phyloP scores from a whole-genome alignment of 2,329 filamentous ascomycete species.

The Ascochyta viciae-villosae region DNA sequence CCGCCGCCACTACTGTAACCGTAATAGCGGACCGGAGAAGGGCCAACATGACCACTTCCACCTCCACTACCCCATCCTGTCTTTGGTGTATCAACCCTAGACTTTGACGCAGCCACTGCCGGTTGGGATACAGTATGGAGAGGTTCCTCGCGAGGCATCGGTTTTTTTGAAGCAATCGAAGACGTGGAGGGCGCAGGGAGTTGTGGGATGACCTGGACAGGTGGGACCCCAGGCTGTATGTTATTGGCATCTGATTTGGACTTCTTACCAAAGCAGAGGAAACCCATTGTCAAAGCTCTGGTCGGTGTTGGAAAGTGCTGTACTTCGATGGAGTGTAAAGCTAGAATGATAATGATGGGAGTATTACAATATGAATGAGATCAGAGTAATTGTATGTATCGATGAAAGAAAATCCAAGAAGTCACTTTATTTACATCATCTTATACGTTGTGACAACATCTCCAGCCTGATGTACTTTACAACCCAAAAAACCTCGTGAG shows the following conservation, averaged over 20 bases:
- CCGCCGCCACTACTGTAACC: not conserved
- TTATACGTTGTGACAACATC: not conserved
- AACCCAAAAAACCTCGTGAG: not conserved
- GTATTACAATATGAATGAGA: not conserved
- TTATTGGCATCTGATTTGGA: not conserved
- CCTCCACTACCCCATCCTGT: not conserved
- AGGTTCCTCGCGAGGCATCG: not conserved
- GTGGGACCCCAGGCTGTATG: not conserved
- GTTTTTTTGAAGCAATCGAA: not conserved
- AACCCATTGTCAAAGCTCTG: not conserved
- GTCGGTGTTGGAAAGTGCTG: not conserved
- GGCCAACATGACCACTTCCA: not conserved
- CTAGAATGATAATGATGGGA: not conserved
- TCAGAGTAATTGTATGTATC: not conserved
- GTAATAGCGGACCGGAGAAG: too few relatives aligned
- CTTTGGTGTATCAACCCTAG: not conserved
- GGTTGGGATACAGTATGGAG: not conserved
- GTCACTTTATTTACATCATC: not conserved
- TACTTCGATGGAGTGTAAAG: not conserved
- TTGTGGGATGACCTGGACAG: not conserved
- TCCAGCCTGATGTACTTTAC: not conserved
- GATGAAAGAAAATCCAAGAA: not conserved
- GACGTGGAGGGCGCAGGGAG: not conserved
- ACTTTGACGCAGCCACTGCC: not conserved
- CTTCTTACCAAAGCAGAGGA: slow-evolving; percentile 11